Evolutionary conservation across 2,329 filamentous ascomycete species (phyloP), one percentile per base, ranked within the genome.

Genomic region (Colletotrichum musicola): DNA sequence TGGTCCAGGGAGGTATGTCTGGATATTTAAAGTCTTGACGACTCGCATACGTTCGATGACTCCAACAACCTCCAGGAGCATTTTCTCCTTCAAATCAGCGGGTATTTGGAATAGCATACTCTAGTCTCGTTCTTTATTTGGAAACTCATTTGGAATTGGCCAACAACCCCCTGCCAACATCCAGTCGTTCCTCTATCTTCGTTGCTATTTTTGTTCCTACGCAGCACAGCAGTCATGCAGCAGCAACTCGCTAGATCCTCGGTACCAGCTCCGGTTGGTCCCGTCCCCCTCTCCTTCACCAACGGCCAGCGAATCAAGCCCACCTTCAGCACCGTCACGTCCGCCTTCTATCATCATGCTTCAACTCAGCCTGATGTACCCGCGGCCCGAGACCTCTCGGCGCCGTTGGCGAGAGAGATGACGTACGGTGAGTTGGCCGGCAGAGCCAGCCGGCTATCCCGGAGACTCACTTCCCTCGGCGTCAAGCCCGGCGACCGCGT

Each of bases 401-500:
- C 58, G 51, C 64, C 76, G 80, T 72, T 46, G 18, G 25, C 14
- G 13, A 40, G 42, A 12, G 62, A 57, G 70, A 74, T 86, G 59
- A 83, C 83, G 3, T 87, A 87, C 72, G 71, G 72, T 10, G 78
- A 84, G 57, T 81, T 87, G 40, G 82, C 82, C 22, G 72, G 60
- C 22, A 77, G 77, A 27, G 80, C 80, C 53, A 84, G 84, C 73
- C 73, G 74, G 22, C 76, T 87, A 6, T 80, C 83, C 27, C 74
- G 77, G 56, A 72, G 78, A 12, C 79, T 87, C 12, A 78, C 59
- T 64, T 74, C 74, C 12, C 56, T 65, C 9, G 84, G 84, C 18
- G 77, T 86, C 25, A 72, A 73, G 38, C 80, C 82, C 20, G 78
- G 80, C 13, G 82, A 87, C 69, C 78, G 84, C 35, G 80, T 89